phyloP scores from a whole-genome alignment of 768 basidiomycete species.

The Phylloporus scabripes region DNA sequence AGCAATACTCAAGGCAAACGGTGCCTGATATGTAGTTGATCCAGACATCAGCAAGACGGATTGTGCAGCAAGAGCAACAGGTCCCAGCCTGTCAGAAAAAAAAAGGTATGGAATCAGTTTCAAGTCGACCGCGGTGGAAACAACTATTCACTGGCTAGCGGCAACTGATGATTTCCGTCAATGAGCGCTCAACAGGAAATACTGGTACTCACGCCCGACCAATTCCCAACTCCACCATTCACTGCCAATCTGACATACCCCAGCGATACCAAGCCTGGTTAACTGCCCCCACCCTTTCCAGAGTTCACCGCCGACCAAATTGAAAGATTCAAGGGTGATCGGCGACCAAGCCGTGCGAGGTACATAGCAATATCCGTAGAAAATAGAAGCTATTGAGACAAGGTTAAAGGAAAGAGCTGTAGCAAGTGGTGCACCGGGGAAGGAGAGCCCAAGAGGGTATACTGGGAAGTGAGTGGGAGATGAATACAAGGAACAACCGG shows the following conservation, averaged over 20 bases:
- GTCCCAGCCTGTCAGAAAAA: conserved; percentile 54
- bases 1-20: conserved; percentile 78
- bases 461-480: conserved; percentile 12
- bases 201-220: conserved; percentile 39
- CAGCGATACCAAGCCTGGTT: conserved; percentile 73
- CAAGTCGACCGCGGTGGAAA: neutral
- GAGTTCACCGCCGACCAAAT: conserved; percentile 54
- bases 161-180: conserved; percentile 35
- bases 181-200: neutral
- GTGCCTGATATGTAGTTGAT: conserved; percentile 76
- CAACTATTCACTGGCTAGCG: conserved; percentile 42
- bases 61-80: conserved; percentile 80
- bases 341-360: conserved; percentile 74
- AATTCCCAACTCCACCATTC: conserved; percentile 99
- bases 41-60: conserved; percentile 76
- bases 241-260: conserved; percentile 73
- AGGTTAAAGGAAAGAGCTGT: conserved; percentile 87
- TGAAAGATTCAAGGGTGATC: conserved; percentile 17
- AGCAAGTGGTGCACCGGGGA: conserved; percentile 88
- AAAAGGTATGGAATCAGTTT: conserved; percentile 4
- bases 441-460: conserved; percentile 69
- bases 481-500: neutral
- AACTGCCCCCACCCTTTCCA: conserved; percentile 67
- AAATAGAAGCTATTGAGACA: conserved; percentile 56
- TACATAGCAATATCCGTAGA: conserved; percentile 58